These are phyloP conservation scores for Sclerotinia glacialis DNA, from an alignment of 2,329 filamentous ascomycete species.

Conservation along the genomic window DNA sequence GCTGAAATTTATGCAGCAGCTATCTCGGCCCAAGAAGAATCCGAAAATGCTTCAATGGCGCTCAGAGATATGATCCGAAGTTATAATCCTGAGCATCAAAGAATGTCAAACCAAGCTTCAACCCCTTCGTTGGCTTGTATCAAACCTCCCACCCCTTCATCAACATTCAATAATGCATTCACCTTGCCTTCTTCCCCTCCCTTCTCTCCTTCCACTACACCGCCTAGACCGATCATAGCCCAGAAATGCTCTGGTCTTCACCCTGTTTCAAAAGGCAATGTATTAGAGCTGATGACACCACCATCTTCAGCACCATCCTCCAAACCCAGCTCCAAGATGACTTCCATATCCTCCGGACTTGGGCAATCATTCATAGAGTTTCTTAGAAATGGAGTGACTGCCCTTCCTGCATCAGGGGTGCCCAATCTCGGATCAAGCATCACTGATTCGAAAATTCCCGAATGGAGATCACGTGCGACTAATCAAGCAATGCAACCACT, in stretches of 20 bases:
- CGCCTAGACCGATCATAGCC: not conserved
- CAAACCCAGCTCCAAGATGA: not conserved
- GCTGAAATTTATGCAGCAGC: not conserved
- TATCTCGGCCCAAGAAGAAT: not conserved
- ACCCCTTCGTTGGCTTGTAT: not conserved
- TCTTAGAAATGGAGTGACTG: not conserved
- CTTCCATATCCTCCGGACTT: not conserved
- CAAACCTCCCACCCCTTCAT: constrained; percentile 6
- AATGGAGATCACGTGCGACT: constrained; percentile 1
- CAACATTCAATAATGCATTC: constrained; percentile 3
- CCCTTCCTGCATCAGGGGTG: not conserved
- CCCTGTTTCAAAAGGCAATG: not conserved
- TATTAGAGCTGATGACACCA: not conserved
- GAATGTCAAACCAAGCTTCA: not conserved
- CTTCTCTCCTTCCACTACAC: not conserved
- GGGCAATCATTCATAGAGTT: constrained; percentile 14
- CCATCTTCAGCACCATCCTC: not conserved
- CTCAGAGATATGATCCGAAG: constrained; percentile 17
- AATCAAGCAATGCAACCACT: constrained; percentile 3
- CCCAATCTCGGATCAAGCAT: constrained; percentile 14
- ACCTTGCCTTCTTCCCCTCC: constrained; percentile 1
- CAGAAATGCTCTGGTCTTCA: not conserved
- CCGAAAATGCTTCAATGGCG: not conserved
- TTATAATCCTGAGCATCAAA: constrained; percentile 12
- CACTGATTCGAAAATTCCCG: constrained; percentile 7